Conservation (phyloP, 305 asterid genomes). For the Nicotiana rustica region DNA sequence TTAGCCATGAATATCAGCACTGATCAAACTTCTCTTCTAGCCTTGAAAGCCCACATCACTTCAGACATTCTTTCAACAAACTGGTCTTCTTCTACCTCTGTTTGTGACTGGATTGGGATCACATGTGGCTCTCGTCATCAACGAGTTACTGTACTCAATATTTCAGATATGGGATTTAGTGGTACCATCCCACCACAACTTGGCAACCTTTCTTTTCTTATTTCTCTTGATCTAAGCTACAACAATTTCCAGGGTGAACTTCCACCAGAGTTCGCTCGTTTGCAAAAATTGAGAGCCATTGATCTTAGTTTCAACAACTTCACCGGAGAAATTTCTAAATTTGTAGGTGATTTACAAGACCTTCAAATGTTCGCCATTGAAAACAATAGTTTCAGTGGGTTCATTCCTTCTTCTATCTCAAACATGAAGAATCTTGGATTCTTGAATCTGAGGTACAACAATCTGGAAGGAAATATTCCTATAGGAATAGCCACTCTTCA, state of each 20-base stretch:
- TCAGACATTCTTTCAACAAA: too few relatives aligned
- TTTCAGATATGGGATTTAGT: too few relatives aligned
- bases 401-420: slow-evolving; percentile 34
- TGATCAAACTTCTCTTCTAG: slow-evolving; percentile 16
- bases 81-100: too few relatives aligned
- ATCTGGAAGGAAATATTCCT: slow-evolving; percentile 38
- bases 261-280: background rate
- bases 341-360: background rate
- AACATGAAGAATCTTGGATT: slow-evolving; percentile 28
- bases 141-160: too few relatives aligned
- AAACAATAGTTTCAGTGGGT: slow-evolving; percentile 39
- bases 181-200: too few relatives aligned
- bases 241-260: background rate
- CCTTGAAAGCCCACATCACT: background rate
- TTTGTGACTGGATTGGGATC: too few relatives aligned
- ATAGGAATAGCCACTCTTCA: background rate
- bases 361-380: slow-evolving; percentile 20
- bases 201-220: too few relatives aligned
- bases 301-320: background rate
- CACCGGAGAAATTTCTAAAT: slow-evolving; percentile 2
- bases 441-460: slow-evolving; percentile 31
- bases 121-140: too few relatives aligned
- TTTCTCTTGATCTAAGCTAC: too few relatives aligned
- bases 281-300: background rate
- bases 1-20: background rate